Evolutionary conservation across 768 basidiomycete genomes (phyloP), one percentile per base, ranked within the genome.

Genomic region (Sarcodon aspratus): DNA sequence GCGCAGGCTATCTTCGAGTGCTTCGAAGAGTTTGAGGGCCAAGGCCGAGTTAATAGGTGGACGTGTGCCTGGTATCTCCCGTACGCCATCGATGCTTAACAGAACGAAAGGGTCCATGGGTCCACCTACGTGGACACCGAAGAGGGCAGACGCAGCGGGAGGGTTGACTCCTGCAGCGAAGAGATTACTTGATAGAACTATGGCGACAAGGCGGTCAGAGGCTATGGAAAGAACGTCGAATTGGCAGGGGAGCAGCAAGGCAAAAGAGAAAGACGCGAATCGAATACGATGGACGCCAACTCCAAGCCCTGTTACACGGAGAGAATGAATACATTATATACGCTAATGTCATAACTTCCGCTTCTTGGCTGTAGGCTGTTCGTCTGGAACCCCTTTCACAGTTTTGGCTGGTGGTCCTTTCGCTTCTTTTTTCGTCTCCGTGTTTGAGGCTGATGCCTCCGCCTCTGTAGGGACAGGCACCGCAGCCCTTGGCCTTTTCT

Each of bases 151-250:
- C 42, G 82, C 80, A 38, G 67, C 79, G 8, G 89, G 87, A 6
- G 78, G 74, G 52, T 63, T 95, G 53, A 94, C 92, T 0, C 92
- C 92, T n/a, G 93, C 93, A 27, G 93, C 80, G 21, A 76, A 72
- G 59, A 70, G 82, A 52, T 59, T 96, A 40, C 66, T 96, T 53
- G 79, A 92, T 55, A 70, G 84, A 56, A 82, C 79, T 7, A 79
- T 84, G 0, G 81, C 78, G 10, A 57, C 71, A 21, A 72, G 78
- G 55, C 72, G 86, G 50, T 75, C 78, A 10, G 85, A 85, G n/a
- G 79, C 72, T 8, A 82, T 82, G 79, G 77, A 74, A 35, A 70
- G 65, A 50, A 61, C 66, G 15, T 70, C 78, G 5, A 67, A 73
- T 4, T 85, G 85, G 84, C 75, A 76, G 49, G 65, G 67, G 21